Evolutionary conservation across 805 yeast species (phyloP), one percentile per base, ranked within the genome.

Genomic region (Candida hispaniensis): DNA sequence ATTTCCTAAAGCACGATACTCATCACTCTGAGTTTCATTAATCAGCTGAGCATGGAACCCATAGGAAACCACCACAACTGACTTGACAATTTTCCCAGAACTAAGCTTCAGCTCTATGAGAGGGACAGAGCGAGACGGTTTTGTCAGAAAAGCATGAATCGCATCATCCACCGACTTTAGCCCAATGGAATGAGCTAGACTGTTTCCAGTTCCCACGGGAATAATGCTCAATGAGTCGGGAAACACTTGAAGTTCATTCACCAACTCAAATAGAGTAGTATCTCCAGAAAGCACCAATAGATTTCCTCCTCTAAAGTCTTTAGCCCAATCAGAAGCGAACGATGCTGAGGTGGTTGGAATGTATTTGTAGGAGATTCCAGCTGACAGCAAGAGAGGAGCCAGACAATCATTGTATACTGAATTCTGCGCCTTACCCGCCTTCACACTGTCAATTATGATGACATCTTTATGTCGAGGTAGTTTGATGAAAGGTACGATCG

Each of bases 191-290:
- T 69, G 66, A 2, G 81, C 69, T 41, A 82, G 60, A 1, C 93
- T 85, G 52, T 86, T 86, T 0, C 94, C 96, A 1, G 93, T 78
- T 1, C 96, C 96, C 41, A 74, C 63, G 0, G 95, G 93, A 10
- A 86, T 52, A 16, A 60, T 47, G 2, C 42, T 44, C 11, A 61
- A 40, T 7, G 40, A 44, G 4, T 24, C 41, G n/a, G 34, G 10
- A 7, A 36, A 32, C 14, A 4, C 14, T 5, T 36, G 20, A 3
- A 47, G 44, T 8, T 43, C 49, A 50, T 85, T 85, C 38, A 82
- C 46, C 33, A 86, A 71, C 52, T 86, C 96, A 32, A 69, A 72
- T 4, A 82, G 59, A 1, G 93, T 75, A 1, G 95, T 85, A 50
- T 86, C 96, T 2, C 96, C 96, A 22, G 93, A 78, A 6, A 86